Percentiles rank a stretch among this genome's conserved stretches.
phyloP scores from a whole-genome alignment of 2,329 filamentous ascomycete species.

The Colletotrichum cordylinicola region DNA sequence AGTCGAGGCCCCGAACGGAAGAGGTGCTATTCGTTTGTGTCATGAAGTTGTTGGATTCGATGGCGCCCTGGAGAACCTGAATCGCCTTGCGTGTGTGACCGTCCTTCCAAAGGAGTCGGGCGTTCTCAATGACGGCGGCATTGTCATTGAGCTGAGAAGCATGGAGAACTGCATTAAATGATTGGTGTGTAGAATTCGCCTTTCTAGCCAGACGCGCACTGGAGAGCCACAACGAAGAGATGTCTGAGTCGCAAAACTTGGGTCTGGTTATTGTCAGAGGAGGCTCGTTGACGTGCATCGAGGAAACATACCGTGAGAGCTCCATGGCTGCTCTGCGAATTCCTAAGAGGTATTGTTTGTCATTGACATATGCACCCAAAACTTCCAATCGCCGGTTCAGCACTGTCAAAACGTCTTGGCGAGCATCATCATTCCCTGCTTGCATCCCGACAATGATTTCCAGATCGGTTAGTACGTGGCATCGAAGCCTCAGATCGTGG shows the following conservation, averaged over 20 bases:
- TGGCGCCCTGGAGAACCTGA: conserved; percentile 85
- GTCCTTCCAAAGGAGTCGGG: conserved; percentile 90
- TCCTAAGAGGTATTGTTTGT: conserved; percentile 93
- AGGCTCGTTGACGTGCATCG: not conserved
- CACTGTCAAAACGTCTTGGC: conserved; percentile 53
- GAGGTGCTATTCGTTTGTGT: conserved; percentile 46
- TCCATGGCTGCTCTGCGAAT: conserved; percentile 89
- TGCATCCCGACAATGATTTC: conserved; percentile 71
- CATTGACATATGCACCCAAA: conserved; percentile 84
- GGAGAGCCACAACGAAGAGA: conserved; percentile 84
- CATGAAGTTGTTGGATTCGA: conserved; percentile 79
- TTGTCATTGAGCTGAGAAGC: conserved; percentile 85
- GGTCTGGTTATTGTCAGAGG: conserved; percentile 39
- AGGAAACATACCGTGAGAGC: conserved; percentile 63
- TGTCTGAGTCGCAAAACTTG: conserved; percentile 72
- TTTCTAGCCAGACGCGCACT: conserved; percentile 89
- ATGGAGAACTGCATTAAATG: conserved; percentile 92
- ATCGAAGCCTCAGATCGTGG: conserved; percentile 83
- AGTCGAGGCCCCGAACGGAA: conserved; percentile 45
- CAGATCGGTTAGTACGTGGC: conserved; percentile 88
- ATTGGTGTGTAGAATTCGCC: conserved; percentile 80
- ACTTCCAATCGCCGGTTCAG: conserved; percentile 84
- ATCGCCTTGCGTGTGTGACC: conserved; percentile 95
- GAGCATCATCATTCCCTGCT: conserved; percentile 42
- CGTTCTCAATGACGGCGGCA: conserved; percentile 92